Evolutionary conservation across 2,329 filamentous ascomycete genomes (phyloP).

Genomic region (Blastomyces silverae): DNA sequence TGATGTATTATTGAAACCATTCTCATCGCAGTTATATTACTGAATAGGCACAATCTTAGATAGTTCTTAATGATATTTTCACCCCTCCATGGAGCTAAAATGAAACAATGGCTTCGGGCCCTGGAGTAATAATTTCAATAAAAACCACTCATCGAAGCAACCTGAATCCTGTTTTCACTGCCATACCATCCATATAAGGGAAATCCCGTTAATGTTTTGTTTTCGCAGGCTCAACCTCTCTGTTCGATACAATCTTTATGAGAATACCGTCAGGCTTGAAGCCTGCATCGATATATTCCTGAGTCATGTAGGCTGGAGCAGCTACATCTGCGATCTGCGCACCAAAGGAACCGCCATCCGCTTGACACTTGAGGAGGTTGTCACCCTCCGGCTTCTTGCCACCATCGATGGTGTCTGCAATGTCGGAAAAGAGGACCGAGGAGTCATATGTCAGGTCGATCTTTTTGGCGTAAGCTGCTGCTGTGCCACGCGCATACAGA

Average conservation of each 20-base stretch:
- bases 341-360: slow-evolving; percentile 8
- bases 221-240: neutral
- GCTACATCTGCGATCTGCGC: slow-evolving; percentile 5
- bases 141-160: neutral
- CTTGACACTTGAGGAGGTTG: slow-evolving; percentile 4
- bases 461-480: slow-evolving; percentile 15
- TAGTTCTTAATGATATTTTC: neutral
- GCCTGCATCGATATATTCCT: slow-evolving; percentile 3
- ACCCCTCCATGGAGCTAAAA: neutral
- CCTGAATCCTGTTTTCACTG: neutral
- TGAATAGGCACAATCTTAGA: neutral
- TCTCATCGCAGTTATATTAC: neutral
- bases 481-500: slow-evolving; percentile 8
- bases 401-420: slow-evolving; percentile 16
- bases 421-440: slow-evolving; percentile 14
- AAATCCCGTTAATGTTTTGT: neutral
- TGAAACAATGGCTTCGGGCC: neutral
- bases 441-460: slow-evolving; percentile 13
- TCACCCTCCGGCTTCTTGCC: neutral
- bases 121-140: neutral
- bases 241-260: slow-evolving; percentile 12
- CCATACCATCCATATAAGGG: neutral
- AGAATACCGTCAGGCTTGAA: slow-evolving; percentile 12
- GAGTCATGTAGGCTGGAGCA: slow-evolving; percentile 9
- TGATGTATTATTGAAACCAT: too few species aligned